phyloP scores from a whole-genome alignment of 768 basidiomycete species.

The Lactarius hatsudake region DNA sequence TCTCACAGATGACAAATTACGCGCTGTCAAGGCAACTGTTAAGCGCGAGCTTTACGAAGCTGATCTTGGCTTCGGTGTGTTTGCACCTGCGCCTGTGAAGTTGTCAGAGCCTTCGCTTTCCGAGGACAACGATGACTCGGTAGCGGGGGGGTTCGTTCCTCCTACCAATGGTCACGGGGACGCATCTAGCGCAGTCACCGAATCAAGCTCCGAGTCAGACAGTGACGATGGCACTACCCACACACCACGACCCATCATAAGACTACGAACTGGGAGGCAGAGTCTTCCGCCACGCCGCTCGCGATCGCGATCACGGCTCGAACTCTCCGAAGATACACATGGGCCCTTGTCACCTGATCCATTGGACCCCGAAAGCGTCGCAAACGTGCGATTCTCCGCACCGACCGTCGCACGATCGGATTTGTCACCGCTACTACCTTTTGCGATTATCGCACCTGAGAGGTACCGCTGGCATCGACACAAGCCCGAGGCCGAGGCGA shows the following conservation, averaged over 20 bases:
- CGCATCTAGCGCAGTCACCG: slow-evolving; percentile 18
- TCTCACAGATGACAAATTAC: slow-evolving; percentile 74
- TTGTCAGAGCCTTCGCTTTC: slow-evolving; percentile 20
- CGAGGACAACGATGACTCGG: slow-evolving; percentile 2
- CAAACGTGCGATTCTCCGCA: slow-evolving; percentile 76
- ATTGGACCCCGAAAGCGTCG: slow-evolving; percentile 64
- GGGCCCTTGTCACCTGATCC: slow-evolving; percentile 56
- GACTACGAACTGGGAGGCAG: slow-evolving; percentile 56
- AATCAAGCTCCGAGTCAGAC: slow-evolving; percentile 40
- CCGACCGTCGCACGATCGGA: slow-evolving; percentile 60
- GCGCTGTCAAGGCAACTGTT: slow-evolving; percentile 69
- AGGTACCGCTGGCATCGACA: slow-evolving; percentile 41
- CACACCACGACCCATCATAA: slow-evolving; percentile 71
- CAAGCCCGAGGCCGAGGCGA: slow-evolving; percentile 32
- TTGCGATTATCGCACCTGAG: slow-evolving; percentile 79
- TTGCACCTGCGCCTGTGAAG: slow-evolving; percentile 45
- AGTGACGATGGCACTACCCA: slow-evolving; percentile 56
- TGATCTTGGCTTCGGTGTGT: slow-evolving; percentile 74
- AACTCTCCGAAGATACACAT: slow-evolving; percentile 52
- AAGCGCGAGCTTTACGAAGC: slow-evolving; percentile 62
- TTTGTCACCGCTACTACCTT: slow-evolving; percentile 61
- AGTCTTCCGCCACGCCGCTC: slow-evolving; percentile 45
- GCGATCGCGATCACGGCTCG: slow-evolving; percentile 69
- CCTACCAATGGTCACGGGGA: slow-evolving; percentile 33
- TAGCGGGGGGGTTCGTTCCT: slow-evolving; percentile 17